Evolutionary conservation across 2,329 filamentous ascomycete genomes (phyloP).

Genomic region (Aspergillus carbonarius): DNA sequence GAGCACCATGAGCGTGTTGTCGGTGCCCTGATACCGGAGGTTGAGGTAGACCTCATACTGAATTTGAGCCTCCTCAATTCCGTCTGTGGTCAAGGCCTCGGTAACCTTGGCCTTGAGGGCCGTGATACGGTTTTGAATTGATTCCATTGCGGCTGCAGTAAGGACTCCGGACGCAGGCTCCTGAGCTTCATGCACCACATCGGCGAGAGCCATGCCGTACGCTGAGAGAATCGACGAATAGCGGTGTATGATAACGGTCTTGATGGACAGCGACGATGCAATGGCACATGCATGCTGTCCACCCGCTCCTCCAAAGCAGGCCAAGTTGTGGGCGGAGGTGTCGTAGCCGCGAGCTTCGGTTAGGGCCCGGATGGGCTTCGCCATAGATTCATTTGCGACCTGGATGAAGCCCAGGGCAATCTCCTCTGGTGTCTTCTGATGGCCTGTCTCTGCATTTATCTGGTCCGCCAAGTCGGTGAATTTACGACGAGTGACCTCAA

Average conservation of each 20-base stretch:
- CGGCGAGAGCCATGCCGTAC: slow-evolving; percentile 88
- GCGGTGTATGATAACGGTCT: slow-evolving; percentile 80
- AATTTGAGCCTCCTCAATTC: neutral
- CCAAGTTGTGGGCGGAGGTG: slow-evolving; percentile 83
- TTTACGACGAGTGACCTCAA: slow-evolving; percentile 69
- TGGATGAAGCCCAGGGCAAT: slow-evolving; percentile 45
- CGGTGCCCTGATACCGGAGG: slow-evolving; percentile 52
- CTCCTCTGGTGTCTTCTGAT: slow-evolving; percentile 43
- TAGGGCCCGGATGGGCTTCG: slow-evolving; percentile 78
- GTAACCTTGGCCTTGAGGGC: slow-evolving; percentile 48
- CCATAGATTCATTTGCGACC: slow-evolving; percentile 46
- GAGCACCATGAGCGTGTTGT: slow-evolving; percentile 51
- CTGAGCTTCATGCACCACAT: slow-evolving; percentile 88
- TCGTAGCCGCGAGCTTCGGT: slow-evolving; percentile 93
- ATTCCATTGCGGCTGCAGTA: neutral
- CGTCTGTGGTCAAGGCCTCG: slow-evolving; percentile 4
- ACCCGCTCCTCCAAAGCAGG: slow-evolving; percentile 88
- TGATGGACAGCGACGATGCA: slow-evolving; percentile 78
- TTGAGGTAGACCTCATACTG: slow-evolving; percentile 47
- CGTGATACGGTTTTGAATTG: neutral
- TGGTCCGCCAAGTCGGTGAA: slow-evolving; percentile 71
- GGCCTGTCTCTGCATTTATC: slow-evolving; percentile 39
- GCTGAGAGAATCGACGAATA: slow-evolving; percentile 91
- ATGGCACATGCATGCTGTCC: slow-evolving; percentile 93
- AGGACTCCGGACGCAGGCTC: slow-evolving; percentile 32